phyloP scores from a whole-genome alignment of 768 basidiomycete genomes.

The Cystobasidium ongulense region DNA sequence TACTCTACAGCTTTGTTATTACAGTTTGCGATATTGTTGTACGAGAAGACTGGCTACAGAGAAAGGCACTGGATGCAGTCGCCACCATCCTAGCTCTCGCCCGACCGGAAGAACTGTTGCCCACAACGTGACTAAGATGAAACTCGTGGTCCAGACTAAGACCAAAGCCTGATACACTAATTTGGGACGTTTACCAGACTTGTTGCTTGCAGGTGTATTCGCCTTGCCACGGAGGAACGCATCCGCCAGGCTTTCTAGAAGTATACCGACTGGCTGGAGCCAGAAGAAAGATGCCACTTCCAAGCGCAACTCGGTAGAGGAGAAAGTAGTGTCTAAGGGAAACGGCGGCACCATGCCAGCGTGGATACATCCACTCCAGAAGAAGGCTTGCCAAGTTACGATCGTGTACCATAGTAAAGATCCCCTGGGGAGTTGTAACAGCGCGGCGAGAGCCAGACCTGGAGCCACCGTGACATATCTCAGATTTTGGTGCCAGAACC shows the following conservation, averaged over 20 bases:
- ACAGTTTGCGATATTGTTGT: not conserved
- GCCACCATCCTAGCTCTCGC: slow-evolving; percentile 23
- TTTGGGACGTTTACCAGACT: not conserved
- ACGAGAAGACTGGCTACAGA: not conserved
- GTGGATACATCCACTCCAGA: slow-evolving; percentile 17
- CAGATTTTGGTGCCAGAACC: slow-evolving; percentile 29
- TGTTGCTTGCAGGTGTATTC: not conserved
- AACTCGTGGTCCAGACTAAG: not conserved
- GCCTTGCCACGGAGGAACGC: not conserved
- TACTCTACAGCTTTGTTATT: not conserved
- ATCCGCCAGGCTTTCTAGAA: not conserved
- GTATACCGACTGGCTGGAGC: slow-evolving; percentile 12
- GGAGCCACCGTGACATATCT: slow-evolving; percentile 15
- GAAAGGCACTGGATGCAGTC: not conserved
- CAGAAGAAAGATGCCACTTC: slow-evolving; percentile 13
- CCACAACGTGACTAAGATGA: not conserved
- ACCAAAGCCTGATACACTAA: not conserved
- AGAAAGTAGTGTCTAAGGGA: not conserved
- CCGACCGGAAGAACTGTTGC: slow-evolving; percentile 1
- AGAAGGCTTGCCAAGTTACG: not conserved
- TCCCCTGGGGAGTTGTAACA: not conserved
- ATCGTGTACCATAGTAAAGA: not conserved
- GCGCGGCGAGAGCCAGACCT: not conserved
- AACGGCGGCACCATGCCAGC: slow-evolving; percentile 21
- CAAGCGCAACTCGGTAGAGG: not conserved